Conservation (phyloP, 768 basidiomycete species). For the Rhizopogon salebrosus region DNA sequence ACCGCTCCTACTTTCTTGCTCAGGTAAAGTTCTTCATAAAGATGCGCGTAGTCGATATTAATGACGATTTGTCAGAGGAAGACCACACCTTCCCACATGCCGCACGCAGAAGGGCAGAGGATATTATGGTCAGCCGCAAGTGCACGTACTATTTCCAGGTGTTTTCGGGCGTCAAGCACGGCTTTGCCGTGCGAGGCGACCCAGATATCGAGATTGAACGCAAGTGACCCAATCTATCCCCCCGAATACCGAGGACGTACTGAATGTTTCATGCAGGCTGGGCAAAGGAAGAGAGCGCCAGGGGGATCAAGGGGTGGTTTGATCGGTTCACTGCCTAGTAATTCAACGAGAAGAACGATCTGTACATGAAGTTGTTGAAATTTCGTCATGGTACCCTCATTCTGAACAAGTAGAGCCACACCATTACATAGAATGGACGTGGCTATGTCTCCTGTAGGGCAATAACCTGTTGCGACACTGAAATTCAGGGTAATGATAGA, state of each 20-base stretch:
- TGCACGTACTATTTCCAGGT: slow-evolving; percentile 50
- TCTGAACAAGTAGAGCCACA: no score
- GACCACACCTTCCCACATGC: slow-evolving; percentile 46
- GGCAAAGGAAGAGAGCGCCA: slow-evolving; percentile 54
- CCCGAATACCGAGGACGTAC: background rate
- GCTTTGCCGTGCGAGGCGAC: slow-evolving; percentile 16
- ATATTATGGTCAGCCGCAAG: slow-evolving; percentile 43
- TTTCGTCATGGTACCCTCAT: no score
- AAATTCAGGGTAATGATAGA: no score
- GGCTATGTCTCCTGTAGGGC: no score
- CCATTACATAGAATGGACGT: no score
- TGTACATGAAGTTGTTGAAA: no score
- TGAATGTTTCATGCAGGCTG: slow-evolving; percentile 34
- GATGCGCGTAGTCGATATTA: background rate
- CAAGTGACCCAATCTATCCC: slow-evolving; percentile 1
- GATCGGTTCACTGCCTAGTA: slow-evolving; percentile 27
- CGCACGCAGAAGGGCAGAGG: slow-evolving; percentile 49
- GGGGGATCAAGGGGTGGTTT: slow-evolving; percentile 45
- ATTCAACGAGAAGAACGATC: background rate
- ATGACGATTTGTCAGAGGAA: slow-evolving; percentile 33
- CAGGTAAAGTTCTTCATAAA: slow-evolving; percentile 8
- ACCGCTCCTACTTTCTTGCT: slow-evolving; percentile 17
- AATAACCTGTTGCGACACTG: no score
- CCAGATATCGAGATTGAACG: slow-evolving; percentile 12
- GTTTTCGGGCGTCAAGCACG: slow-evolving; percentile 38